Evolutionary conservation across 2,329 filamentous ascomycete species (phyloP), one percentile per base, ranked within the genome.

Genomic region (Stromatinia cepivora): DNA sequence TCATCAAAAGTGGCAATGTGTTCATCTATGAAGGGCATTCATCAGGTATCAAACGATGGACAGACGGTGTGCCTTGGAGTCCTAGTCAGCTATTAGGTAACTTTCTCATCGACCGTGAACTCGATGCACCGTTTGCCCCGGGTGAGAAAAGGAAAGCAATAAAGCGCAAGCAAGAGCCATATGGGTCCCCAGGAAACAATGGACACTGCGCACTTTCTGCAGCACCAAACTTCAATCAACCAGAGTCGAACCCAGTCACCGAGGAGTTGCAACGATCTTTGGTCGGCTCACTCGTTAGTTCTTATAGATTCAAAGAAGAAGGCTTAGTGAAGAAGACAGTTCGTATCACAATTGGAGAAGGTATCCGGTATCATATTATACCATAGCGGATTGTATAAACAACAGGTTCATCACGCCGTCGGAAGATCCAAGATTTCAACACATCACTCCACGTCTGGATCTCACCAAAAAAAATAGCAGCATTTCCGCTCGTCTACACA

Each of bases 21-120:
- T 95, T 97, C 80, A 92, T 97, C 73, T 97, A 97, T 79, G 92
- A 97, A 76, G 93, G 97, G 79, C 90, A 92, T 71, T 90, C 92
- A 0, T 96, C 93, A 0, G 93, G 93, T 7, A 97, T 97, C 81
- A 96, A 96, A 81, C 86, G 94, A 68, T 97, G 94, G 94, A 97
- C 93, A 0, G 94, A 97, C 74, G 93, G 94, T 20, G 88, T 94
- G 13, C 90, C 90, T 7, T 97, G 94, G 94, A 96, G 92, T 74
- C 93, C 94, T 0, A 96, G 94, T 81, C 88, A 95, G 69, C 95
- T 98, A 1, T 97, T 94, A 0, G 95, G 95, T 64, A 98, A 95
- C 82, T 98, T 98, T 80, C 81, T 99, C 69, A 97, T 95, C 1
- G 98, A 99, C 78, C 88, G 95, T 39, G 95, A 98, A 79, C 97